Evolutionary conservation across 805 yeast genomes (phyloP).

Genomic region (Nakazawaea siamensis): DNA sequence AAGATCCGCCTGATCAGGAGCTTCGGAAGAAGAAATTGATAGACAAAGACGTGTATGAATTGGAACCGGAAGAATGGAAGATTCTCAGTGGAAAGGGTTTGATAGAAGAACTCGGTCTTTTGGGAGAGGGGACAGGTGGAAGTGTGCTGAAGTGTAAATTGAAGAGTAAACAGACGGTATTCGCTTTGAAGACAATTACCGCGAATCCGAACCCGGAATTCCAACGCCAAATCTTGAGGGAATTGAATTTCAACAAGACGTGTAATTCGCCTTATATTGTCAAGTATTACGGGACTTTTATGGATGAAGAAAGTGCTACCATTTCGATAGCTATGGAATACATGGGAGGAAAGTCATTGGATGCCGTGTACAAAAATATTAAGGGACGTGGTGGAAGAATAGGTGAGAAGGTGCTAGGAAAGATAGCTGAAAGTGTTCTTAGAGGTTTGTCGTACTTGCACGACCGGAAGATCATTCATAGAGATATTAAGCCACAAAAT

Average conservation of each 20-base stretch:
- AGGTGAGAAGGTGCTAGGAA: conserved; percentile 88
- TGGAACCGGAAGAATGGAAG: conserved; percentile 75
- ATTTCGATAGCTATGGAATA: conserved; percentile 96
- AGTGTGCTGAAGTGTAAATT: conserved; percentile 75
- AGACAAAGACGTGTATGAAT: conserved; percentile 33
- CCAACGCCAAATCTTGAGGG: conserved; percentile 86
- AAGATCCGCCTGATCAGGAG: neutral
- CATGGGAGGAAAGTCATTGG: conserved; percentile 90
- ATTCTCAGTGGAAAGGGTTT: conserved; percentile 45
- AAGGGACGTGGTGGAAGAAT: conserved; percentile 72
- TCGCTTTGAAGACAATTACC: conserved; percentile 75
- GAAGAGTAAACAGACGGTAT: conserved; percentile 48
- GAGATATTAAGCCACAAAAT: conserved; percentile 96
- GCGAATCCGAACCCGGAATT: conserved; percentile 78
- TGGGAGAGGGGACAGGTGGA: conserved; percentile 97
- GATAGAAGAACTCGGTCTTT: conserved; percentile 57
- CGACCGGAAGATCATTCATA: conserved; percentile 79
- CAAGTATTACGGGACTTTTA: conserved; percentile 85
- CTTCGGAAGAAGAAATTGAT: neutral
- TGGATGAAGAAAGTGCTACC: conserved; percentile 66
- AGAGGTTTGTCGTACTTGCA: conserved; percentile 83
- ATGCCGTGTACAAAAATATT: conserved; percentile 80
- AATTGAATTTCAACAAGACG: conserved; percentile 77
- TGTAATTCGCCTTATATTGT: conserved; percentile 84
- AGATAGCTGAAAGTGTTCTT: conserved; percentile 79